Percentiles rank a stretch among this genome's conserved stretches.
Conservation (phyloP, 495 filamentous ascomycete genomes). For the Penicillium herquei region DNA sequence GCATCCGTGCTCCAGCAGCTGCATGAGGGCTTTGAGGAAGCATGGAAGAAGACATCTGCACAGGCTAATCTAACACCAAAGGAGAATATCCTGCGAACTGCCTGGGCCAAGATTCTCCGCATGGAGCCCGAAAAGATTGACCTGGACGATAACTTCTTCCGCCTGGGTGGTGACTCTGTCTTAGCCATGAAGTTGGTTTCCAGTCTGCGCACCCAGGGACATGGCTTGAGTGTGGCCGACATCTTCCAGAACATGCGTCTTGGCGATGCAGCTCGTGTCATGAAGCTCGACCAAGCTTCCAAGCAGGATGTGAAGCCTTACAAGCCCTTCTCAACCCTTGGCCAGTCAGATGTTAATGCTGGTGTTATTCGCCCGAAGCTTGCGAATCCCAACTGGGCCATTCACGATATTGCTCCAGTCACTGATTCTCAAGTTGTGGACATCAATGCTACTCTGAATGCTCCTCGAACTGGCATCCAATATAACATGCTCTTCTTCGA, state of each 20-base stretch:
- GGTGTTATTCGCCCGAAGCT: conserved; percentile 28
- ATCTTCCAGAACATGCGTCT: conserved; percentile 50
- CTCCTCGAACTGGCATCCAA: conserved; percentile 43
- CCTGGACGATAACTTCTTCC: conserved; percentile 47
- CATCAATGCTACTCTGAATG: conserved; percentile 50
- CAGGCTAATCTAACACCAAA: conserved; percentile 26
- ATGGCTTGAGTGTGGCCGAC: conserved; percentile 37
- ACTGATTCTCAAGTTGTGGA: conserved; percentile 45
- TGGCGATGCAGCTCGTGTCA: conserved; percentile 32
- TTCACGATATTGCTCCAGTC: conserved; percentile 33
- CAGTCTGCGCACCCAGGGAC: conserved; percentile 30
- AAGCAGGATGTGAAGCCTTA: conserved; percentile 20
- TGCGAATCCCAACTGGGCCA: conserved; percentile 25
- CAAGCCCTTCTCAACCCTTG: conserved; percentile 38
- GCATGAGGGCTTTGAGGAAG: conserved; percentile 18
- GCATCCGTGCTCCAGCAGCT: conserved; percentile 17
- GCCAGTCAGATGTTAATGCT: conserved; percentile 24
- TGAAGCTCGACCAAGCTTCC: conserved; percentile 26
- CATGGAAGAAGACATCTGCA: conserved; percentile 20
- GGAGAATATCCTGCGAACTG: conserved; percentile 39
- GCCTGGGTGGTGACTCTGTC: conserved; percentile 46
- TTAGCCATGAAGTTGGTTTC: conserved; percentile 47
- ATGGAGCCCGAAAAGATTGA: conserved; percentile 36
- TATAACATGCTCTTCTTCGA: conserved; percentile 46
- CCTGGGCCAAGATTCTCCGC: conserved; percentile 48